Evolutionary conservation across 192 early-diverging fungal genomes (phyloP).

Genomic region (Rhizoclosmatium sp.): DNA sequence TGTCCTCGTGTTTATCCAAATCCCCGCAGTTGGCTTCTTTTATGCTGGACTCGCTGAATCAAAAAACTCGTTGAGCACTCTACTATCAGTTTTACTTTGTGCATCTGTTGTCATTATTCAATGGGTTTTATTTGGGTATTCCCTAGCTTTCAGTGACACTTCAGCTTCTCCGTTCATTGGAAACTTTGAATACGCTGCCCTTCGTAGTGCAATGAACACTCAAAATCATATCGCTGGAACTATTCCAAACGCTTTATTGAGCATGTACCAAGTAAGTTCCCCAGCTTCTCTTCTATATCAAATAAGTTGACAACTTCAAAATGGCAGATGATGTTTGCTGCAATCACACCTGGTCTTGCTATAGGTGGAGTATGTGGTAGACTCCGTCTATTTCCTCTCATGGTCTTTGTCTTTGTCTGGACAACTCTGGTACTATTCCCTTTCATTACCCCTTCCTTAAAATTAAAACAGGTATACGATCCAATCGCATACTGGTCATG

Average conservation of each 20-base stretch:
- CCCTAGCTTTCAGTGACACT: constrained; percentile 79
- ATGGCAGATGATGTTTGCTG: constrained; percentile 86
- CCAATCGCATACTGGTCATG: constrained; percentile 93
- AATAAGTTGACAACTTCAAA: no score
- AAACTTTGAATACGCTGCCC: constrained; percentile 77
- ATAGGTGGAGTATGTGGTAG: constrained; percentile 89
- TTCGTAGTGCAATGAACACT: constrained; percentile 42
- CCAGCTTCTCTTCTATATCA: no score
- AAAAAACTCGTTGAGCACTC: constrained; percentile 85
- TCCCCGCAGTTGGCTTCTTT: constrained; percentile 86
- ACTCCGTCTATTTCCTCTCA: constrained; percentile 77
- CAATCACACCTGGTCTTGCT: constrained; percentile 86
- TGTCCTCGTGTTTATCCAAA: constrained; percentile 85
- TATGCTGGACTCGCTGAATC: constrained; percentile 88
- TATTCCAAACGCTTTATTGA: constrained; percentile 69
- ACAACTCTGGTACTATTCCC: constrained; percentile 73
- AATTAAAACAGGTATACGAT: constrained; percentile 73
- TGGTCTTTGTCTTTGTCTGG: constrained; percentile 85
- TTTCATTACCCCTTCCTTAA: constrained; percentile 59
- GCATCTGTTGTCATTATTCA: constrained; percentile 89
- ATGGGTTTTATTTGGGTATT: constrained; percentile 89
- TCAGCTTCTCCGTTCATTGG: constrained; percentile 36
- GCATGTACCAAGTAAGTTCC: constrained; percentile 64
- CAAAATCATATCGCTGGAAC: constrained; percentile 65
- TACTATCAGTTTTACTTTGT: constrained; percentile 75